Conservation (phyloP, 768 basidiomycete species). For the Termitomyces sp. region DNA sequence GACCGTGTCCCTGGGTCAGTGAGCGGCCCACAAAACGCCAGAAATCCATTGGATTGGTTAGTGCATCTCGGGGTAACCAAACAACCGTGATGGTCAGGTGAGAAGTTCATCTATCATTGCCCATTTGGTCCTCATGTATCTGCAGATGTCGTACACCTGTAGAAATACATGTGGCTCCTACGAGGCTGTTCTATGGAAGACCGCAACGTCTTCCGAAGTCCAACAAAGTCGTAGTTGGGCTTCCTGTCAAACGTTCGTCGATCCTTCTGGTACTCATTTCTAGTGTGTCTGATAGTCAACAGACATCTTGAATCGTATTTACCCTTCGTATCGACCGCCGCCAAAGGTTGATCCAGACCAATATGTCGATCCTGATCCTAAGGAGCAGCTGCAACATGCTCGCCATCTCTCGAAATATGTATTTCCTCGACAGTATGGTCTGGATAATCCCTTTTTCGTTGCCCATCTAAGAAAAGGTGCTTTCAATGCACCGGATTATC, state of each 20-base stretch:
- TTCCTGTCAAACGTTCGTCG: constrained; percentile 64
- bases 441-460: constrained; percentile 57
- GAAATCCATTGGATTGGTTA: constrained; percentile 18
- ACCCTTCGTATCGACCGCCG: constrained; percentile 40
- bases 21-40: constrained; percentile 29
- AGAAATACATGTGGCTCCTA: constrained; percentile 52
- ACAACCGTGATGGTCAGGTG: neutral
- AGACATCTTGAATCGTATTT: constrained; percentile 70
- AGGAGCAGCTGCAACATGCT: constrained; percentile 45
- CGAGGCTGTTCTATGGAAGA: constrained; percentile 67
- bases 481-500: constrained; percentile 47
- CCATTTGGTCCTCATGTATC: neutral
- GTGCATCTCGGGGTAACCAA: neutral
- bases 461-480: constrained; percentile 22
- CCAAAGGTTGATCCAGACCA: constrained; percentile 23
- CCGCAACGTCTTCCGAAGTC: constrained; percentile 53
- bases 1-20: constrained; percentile 17
- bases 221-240: constrained; percentile 54
- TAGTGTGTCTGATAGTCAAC: constrained; percentile 2
- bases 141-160: constrained; percentile 41
- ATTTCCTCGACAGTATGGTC: constrained; percentile 76
- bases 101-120: neutral
- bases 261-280: neutral
- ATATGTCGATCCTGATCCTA: constrained; percentile 45
- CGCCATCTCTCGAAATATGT: constrained; percentile 79